These are phyloP conservation scores for Zelonia costaricensis DNA, from an alignment of 208 protist genomes.

Conservation along the genomic window DNA sequence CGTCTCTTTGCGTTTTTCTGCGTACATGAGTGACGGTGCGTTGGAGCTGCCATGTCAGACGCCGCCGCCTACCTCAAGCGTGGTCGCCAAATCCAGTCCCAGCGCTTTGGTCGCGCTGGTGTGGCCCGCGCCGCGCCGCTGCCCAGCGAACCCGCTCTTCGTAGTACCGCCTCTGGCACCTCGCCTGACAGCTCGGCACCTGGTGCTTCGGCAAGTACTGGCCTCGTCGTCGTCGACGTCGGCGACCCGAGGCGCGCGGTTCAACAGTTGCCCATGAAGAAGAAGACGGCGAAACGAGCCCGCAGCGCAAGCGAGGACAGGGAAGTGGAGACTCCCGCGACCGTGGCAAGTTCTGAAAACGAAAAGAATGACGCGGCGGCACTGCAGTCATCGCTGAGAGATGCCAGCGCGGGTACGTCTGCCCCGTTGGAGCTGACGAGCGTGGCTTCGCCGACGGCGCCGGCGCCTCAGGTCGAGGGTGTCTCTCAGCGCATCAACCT, in stretches of 20 bases:
- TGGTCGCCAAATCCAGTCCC: conserved; percentile 13
- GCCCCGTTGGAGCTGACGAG: conserved; percentile 14
- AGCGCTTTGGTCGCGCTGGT: conserved; percentile 16
- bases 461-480: conserved; percentile 19
- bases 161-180: not conserved
- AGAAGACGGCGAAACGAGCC: conserved; percentile 13
- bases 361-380: too few species aligned
- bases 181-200: not conserved
- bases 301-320: conserved; percentile 19
- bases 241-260: conserved; percentile 9
- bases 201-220: too few species aligned
- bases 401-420: too few species aligned
- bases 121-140: conserved; percentile 16
- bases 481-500: conserved; percentile 32
- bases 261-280: conserved; percentile 27
- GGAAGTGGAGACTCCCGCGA: not conserved
- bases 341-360: too few species aligned
- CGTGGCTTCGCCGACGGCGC: conserved; percentile 16
- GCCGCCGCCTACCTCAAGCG: conserved; percentile 15
- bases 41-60: conserved; percentile 14
- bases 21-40: too few species aligned
- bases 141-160: not conserved
- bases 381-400: too few species aligned
- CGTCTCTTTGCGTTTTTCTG: too few species aligned
- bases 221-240: conserved; percentile 16